These are phyloP conservation scores for Clitocybe nebularis DNA, from an alignment of 1,284 basidiomycete genomes.

Conservation along the genomic window DNA sequence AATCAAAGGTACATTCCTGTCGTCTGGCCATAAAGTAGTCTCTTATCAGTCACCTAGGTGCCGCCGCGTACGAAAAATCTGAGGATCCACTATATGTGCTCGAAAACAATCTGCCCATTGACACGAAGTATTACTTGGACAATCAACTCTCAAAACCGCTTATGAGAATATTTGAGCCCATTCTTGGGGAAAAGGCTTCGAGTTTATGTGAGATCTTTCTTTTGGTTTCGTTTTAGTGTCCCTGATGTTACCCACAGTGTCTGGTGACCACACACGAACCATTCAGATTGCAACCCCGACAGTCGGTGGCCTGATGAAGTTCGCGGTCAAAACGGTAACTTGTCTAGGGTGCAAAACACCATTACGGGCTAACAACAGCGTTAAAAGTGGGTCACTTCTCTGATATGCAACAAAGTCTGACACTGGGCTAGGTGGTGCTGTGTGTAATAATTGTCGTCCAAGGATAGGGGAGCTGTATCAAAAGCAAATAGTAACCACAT, in stretches of 20 bases:
- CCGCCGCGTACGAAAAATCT: constrained; percentile 97
- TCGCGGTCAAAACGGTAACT: constrained; percentile 89
- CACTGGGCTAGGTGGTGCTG: constrained; percentile 69
- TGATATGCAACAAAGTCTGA: constrained; percentile 6
- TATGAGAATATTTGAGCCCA: constrained; percentile 96
- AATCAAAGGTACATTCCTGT: constrained; percentile 64
- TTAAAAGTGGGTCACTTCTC: constrained; percentile 47
- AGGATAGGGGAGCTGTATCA: constrained; percentile 86
- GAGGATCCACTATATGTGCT: constrained; percentile 95
- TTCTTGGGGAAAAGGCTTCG: constrained; percentile 85
- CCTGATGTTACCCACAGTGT: constrained; percentile 53
- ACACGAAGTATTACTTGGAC: constrained; percentile 95
- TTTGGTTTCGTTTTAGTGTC: constrained; percentile 1
- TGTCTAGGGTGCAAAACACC: constrained; percentile 94
- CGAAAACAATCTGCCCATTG: constrained; percentile 94
- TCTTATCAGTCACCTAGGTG: constrained; percentile 46
- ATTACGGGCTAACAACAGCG: constrained; percentile 65
- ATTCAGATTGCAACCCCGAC: constrained; percentile 95
- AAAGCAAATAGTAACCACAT: constrained; percentile 76
- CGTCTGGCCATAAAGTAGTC: not conserved
- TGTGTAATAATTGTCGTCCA: constrained; percentile 89
- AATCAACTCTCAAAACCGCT: constrained; percentile 95
- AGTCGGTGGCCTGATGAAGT: constrained; percentile 94
- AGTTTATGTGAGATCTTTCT: constrained; percentile 63
- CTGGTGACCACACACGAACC: constrained; percentile 89